A percentile compares a stretch with the other conserved stretches of the same genome.
phyloP scores from a whole-genome alignment of 1,284 basidiomycete species.

The Gomphus bonarii region DNA sequence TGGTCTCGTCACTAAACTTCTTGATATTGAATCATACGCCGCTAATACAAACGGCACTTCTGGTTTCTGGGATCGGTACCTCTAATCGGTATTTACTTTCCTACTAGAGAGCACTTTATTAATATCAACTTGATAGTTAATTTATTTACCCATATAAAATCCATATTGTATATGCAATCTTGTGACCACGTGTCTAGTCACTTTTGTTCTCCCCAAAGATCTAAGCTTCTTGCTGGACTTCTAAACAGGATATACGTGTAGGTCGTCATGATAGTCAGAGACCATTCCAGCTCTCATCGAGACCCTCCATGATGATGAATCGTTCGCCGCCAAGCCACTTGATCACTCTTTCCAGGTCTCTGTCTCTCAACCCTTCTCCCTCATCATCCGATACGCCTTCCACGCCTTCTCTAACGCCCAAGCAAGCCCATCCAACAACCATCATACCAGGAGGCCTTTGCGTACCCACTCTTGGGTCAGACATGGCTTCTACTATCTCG shows the following conservation, averaged over 20 bases:
- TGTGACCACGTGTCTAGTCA: not conserved
- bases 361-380: not conserved
- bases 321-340: conserved; percentile 21
- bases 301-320: not conserved
- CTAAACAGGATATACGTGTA: not conserved
- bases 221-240: not conserved
- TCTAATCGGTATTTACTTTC: conserved; percentile 20
- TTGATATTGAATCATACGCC: conserved; percentile 50
- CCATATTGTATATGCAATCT: not conserved
- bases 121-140: not conserved
- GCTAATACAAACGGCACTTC: conserved; percentile 67
- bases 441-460: conserved; percentile 58
- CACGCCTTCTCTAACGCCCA: not conserved
- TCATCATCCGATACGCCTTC: not conserved
- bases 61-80: conserved; percentile 73
- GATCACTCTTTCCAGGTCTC: not conserved
- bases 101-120: not conserved
- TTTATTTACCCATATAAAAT: too few species aligned
- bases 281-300: not conserved
- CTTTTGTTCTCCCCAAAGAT: not conserved
- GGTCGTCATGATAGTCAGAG: not conserved
- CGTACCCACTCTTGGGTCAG: conserved; percentile 51
- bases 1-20: conserved; percentile 66
- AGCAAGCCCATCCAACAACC: not conserved
- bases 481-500: conserved; percentile 63